Percentiles rank a stretch among this genome's conserved stretches.
Evolutionary conservation across 164 flowering plant species (phyloP).

Genomic region (Chimonanthus salicifolius): DNA sequence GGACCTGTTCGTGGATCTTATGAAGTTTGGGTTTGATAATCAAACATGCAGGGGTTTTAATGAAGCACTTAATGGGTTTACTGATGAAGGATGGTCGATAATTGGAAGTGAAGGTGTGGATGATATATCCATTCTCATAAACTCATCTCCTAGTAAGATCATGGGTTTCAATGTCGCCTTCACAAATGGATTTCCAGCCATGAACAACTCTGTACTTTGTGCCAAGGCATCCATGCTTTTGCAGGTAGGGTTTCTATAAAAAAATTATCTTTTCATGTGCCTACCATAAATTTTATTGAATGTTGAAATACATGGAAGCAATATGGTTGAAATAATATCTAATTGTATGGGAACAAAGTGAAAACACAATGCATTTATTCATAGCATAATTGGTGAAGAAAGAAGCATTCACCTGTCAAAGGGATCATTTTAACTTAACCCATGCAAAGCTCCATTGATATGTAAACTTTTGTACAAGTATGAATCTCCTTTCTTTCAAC

Average conservation of each 20-base stretch:
- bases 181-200: slow-evolving; percentile 60
- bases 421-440: too few species aligned
- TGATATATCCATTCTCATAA: slow-evolving; percentile 85
- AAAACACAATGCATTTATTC: too few species aligned
- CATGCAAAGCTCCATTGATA: too few species aligned
- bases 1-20: neutral
- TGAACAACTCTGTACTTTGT: slow-evolving; percentile 68
- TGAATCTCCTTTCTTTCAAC: too few species aligned
- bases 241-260: slow-evolving; percentile 36
- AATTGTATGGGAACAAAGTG: neutral
- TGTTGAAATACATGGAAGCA: too few species aligned
- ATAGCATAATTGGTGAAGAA: too few species aligned
- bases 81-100: slow-evolving; percentile 94
- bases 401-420: too few species aligned
- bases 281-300: too few species aligned
- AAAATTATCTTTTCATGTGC: too few species aligned
- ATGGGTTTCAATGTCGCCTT: slow-evolving; percentile 59
- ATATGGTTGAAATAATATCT: too few species aligned
- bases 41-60: slow-evolving; percentile 67
- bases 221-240: slow-evolving; percentile 98
- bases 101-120: slow-evolving; percentile 84
- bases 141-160: slow-evolving; percentile 75
- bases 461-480: too few species aligned
- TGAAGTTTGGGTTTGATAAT: neutral
- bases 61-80: slow-evolving; percentile 87